phyloP scores from a whole-genome alignment of 805 yeast genomes.

The Saccharomycopsis vini region DNA sequence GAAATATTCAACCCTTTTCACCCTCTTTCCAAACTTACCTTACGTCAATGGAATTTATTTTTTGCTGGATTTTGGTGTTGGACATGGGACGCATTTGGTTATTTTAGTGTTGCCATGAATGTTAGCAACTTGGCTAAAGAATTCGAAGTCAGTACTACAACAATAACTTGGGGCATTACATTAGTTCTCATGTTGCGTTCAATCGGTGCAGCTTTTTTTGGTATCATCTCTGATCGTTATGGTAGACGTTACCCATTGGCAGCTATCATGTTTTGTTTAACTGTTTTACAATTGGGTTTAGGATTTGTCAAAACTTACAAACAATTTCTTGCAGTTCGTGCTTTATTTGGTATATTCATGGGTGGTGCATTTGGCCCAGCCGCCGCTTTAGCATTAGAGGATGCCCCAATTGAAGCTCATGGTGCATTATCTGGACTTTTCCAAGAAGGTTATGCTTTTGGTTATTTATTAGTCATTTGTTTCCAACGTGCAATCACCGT shows the following conservation, averaged over 20 bases:
- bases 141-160: slow-evolving; percentile 35
- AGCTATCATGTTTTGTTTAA: slow-evolving; percentile 36
- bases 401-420: slow-evolving; percentile 49
- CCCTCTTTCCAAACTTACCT: slow-evolving; percentile 29
- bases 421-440: slow-evolving; percentile 54
- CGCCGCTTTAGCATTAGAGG: slow-evolving; percentile 59
- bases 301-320: slow-evolving; percentile 49
- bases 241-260: slow-evolving; percentile 56
- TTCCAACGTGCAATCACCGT: slow-evolving; percentile 56
- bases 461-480: slow-evolving; percentile 53
- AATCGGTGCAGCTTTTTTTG: slow-evolving; percentile 54
- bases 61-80: slow-evolving; percentile 53
- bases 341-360: slow-evolving; percentile 50
- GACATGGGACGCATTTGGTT: slow-evolving; percentile 68
- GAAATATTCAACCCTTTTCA: slow-evolving; percentile 33
- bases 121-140: slow-evolving; percentile 41
- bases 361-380: slow-evolving; percentile 57
- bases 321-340: slow-evolving; percentile 54
- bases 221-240: slow-evolving; percentile 47
- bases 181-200: slow-evolving; percentile 60
- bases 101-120: slow-evolving; percentile 52
- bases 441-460: slow-evolving; percentile 52
- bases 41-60: slow-evolving; percentile 48
- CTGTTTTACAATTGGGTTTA: slow-evolving; percentile 50
- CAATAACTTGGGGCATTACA: slow-evolving; percentile 65